phyloP scores from a whole-genome alignment of 495 filamentous ascomycete genomes.

The Elaphomyces granulatus region DNA sequence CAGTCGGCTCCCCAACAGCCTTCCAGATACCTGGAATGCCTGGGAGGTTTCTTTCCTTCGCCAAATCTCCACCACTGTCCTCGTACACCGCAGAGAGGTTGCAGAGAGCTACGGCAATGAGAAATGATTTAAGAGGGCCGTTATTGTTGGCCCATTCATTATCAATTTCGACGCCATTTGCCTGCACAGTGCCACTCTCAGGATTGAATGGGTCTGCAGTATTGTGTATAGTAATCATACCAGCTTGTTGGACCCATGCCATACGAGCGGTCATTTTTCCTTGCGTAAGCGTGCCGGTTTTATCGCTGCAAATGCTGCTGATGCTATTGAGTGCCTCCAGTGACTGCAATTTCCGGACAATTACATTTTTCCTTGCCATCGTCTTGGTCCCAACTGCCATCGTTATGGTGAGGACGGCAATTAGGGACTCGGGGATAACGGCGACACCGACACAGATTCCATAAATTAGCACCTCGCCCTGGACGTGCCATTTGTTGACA shows the following conservation, averaged over 20 bases:
- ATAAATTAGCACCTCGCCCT: constrained; percentile 65
- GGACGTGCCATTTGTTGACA: constrained; percentile 54
- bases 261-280: constrained; percentile 68
- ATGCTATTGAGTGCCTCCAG: constrained; percentile 74
- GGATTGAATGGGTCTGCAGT: constrained; percentile 45
- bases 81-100: constrained; percentile 60
- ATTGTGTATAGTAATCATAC: constrained; percentile 44
- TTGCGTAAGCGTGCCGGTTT: constrained; percentile 73
- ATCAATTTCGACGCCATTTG: too few relatives aligned
- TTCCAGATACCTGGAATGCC: constrained; percentile 45
- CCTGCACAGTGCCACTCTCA: constrained; percentile 51
- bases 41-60: constrained; percentile 24
- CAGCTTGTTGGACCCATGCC: constrained; percentile 57
- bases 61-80: constrained; percentile 26
- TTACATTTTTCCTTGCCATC: constrained; percentile 64
- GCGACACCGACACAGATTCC: constrained; percentile 63
- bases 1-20: constrained; percentile 68
- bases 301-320: constrained; percentile 81
- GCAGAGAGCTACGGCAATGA: constrained; percentile 59
- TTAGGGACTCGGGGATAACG: constrained; percentile 61
- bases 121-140: too few relatives aligned
- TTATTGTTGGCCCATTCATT: too few relatives aligned
- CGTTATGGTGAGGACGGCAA: constrained; percentile 62
- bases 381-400: constrained; percentile 59
- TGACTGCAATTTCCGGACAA: constrained; percentile 65